Conservation (phyloP, 805 yeast species). For the Zygoascus tannicola region DNA sequence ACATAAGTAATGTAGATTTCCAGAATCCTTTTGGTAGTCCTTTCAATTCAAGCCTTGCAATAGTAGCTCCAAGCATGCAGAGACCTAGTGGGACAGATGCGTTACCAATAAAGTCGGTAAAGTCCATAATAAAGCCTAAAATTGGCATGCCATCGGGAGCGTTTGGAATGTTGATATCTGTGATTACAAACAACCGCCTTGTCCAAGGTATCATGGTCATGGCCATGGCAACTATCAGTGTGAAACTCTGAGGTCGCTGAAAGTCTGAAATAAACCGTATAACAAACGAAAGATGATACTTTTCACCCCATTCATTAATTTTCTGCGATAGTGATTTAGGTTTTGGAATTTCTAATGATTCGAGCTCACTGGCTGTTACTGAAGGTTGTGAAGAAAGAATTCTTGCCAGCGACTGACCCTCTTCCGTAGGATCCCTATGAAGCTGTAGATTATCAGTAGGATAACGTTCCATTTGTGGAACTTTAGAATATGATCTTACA, state of each 20-base stretch:
- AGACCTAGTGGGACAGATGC: conserved; percentile 88
- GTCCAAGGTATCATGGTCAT: conserved; percentile 85
- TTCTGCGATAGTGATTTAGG: neutral
- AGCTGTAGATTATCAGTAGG: no score
- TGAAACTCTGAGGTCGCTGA: conserved; percentile 59
- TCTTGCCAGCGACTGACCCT: neutral
- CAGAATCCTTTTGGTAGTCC: conserved; percentile 59
- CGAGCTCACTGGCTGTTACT: neutral
- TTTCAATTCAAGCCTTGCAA: conserved; percentile 59
- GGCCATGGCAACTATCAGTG: conserved; percentile 55
- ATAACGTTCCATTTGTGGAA: no score
- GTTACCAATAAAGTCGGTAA: conserved; percentile 66
- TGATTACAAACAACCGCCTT: conserved; percentile 54
- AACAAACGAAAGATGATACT: conserved; percentile 1
- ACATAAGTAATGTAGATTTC: conserved; percentile 49
- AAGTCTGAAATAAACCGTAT: conserved; percentile 28
- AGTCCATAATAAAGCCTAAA: conserved; percentile 75
- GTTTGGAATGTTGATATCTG: conserved; percentile 39
- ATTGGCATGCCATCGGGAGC: conserved; percentile 88
- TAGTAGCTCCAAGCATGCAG: conserved; percentile 74
- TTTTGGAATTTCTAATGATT: neutral
- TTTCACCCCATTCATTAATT: conserved; percentile 1
- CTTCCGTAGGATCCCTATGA: no score
- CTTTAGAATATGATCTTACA: conserved; percentile 7
- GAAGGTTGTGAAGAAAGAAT: neutral